Evolutionary conservation across 2,329 filamentous ascomycete genomes (phyloP), one percentile per base, ranked within the genome.

Genomic region (Rhytidhysteron rufulum): DNA sequence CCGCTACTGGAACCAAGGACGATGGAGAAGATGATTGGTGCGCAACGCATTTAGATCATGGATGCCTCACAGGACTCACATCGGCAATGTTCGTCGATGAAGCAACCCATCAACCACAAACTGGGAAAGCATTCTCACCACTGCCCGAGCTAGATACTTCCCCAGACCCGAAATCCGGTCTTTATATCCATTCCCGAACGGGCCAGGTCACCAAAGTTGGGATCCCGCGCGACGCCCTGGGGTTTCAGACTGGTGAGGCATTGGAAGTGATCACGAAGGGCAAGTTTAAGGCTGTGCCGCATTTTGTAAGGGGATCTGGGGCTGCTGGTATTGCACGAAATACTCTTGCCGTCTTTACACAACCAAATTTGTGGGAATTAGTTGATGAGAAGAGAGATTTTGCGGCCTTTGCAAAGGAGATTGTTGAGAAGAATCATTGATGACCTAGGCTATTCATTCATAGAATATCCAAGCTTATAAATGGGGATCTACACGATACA

Each of bases 61-160:
- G 93, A 31, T 97, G 91, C 61, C 75, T 98, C 22, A 98, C 93
- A 0, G 91, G 90, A 11, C 75, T 98, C 24, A 98, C 93, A 0
- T 91, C 86, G 2, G 90, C 91, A 51, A 95, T 97, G 89, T 97
- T 95, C 65, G 77, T 97, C 47, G 88, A 97, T 58, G 91, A 97
- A 68, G 67, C 68, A 1, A 61, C 60, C 8, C 57, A 67, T 43
- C 54, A 69, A 29, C 50, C 67, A 31, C 59, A 49, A 31, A 53
- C 47, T 6, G 55, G 47, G 32, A 44, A 55, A 35, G 52, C 50
- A 29, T 58, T 73, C 13, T 53, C 75, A 2, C 72, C 77, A 0
- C 74, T 95, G 1, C 69, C 76, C 0, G 91, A 96, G 67, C 78
- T 96, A 0, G 63, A 80, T 1, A 60, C 74, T 0, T 89, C 88